Evolutionary conservation across 345 rosid species (phyloP), one percentile per base, ranked within the genome.

Genomic region (Alliaria petiolata): DNA sequence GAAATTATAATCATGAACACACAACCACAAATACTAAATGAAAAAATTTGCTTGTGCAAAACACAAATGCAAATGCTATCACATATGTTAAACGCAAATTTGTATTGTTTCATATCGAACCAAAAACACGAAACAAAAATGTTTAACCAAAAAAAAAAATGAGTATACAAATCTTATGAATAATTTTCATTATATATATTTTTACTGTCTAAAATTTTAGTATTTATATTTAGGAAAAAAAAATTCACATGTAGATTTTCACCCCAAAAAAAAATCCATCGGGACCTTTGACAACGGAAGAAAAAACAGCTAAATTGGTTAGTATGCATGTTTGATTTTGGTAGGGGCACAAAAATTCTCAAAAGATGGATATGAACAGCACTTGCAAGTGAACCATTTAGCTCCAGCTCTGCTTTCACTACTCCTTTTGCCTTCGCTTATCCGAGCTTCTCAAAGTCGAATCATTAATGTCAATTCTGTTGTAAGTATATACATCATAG

Each of bases 371-470:
- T 72, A 84, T 79, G 97, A 92, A 80, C 81, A 85, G 33, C 98
- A 92, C 68, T 79, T 88, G 87, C 97, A 92, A 90, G 97, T 90
- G 68, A 92, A 92, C 84, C 97, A 92, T 83, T 82, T 92, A 45
- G 95, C 93, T 80, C 97, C 97, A 53, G 89, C 97, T 1, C 72
- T 88, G 73, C 93, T 90, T 78, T 86, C 95, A 11, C 57, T 88
- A 35, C 80, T 90, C 76, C 90, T 90, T 71, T 77, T 92, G 76
- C 98, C 97, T 20, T 92, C 97, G 7, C 95, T 90, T 45, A 75
- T 90, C 69, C 86, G 82, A 75, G 93, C 91, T 50, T 85, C 92
- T 74, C 86, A 87, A 30, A 84, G 98, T 73, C 87, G 97, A 62
- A 88, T 90, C 72, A 72, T 90, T 59, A 88, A 87, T 76, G 90